Evolutionary conservation across 2,329 filamentous ascomycete genomes (phyloP).

Genomic region (Curvularia sp.): DNA sequence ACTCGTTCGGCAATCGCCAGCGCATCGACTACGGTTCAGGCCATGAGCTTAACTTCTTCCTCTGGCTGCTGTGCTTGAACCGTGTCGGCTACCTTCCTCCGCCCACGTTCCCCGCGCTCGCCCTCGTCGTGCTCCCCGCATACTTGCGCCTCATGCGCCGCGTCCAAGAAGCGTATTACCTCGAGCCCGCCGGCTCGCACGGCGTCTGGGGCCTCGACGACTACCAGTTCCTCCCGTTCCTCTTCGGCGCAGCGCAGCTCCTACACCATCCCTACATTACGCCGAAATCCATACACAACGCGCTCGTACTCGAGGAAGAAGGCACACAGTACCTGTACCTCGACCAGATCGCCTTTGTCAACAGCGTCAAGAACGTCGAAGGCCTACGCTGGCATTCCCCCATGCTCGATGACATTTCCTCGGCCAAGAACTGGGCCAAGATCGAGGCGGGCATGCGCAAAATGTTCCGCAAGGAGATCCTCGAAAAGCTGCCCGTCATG

Average conservation of each 20-base stretch:
- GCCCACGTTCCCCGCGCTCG: constrained; percentile 74
- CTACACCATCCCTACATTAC: constrained; percentile 71
- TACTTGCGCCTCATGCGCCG: constrained; percentile 88
- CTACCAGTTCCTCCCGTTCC: constrained; percentile 62
- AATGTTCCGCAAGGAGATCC: constrained; percentile 94
- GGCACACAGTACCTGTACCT: constrained; percentile 86
- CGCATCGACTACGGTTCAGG: constrained; percentile 94
- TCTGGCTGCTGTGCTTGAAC: constrained; percentile 95
- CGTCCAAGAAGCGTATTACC: constrained; percentile 91
- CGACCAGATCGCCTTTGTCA: constrained; percentile 91
- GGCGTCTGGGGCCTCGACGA: constrained; percentile 63
- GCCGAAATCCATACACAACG: constrained; percentile 76
- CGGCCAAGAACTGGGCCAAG: constrained; percentile 88
- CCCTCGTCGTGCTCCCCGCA: constrained; percentile 78
- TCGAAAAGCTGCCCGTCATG: constrained; percentile 95
- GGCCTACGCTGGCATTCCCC: constrained; percentile 95
- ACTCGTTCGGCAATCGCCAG: constrained; percentile 84
- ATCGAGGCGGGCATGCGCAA: constrained; percentile 93
- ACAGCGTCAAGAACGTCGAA: constrained; percentile 94
- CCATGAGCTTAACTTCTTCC: constrained; percentile 95
- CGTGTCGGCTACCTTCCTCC: constrained; percentile 71
- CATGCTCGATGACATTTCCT: constrained; percentile 97
- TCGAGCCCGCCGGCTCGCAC: constrained; percentile 74
- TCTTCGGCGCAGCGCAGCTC: constrained; percentile 59
- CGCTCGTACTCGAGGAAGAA: constrained; percentile 86